These are phyloP conservation scores for Madurella fahalii DNA, from an alignment of 2,329 filamentous ascomycete genomes.

Conservation along the genomic window DNA sequence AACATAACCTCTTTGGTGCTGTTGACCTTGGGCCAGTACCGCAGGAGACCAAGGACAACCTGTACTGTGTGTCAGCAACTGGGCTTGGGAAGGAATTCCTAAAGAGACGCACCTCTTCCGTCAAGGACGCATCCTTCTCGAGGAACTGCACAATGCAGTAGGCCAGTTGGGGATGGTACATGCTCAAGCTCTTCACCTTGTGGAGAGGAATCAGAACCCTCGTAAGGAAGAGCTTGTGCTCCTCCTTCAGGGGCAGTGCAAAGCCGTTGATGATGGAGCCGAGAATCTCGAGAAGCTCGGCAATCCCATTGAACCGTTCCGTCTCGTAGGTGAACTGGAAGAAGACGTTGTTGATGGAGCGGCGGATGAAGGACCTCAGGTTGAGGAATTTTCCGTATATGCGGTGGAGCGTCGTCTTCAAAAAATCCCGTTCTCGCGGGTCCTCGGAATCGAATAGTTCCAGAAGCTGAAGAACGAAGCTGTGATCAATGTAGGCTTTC, in stretches of 20 bases:
- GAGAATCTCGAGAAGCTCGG: slow-evolving; percentile 91
- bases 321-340: slow-evolving; percentile 99
- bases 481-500: slow-evolving; percentile 97
- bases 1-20: slow-evolving; percentile 99
- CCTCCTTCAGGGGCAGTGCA: slow-evolving; percentile 91
- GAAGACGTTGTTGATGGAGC: slow-evolving; percentile 99
- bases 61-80: slow-evolving; percentile 32
- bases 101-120: slow-evolving; percentile 71
- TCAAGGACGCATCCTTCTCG: slow-evolving; percentile 94
- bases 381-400: slow-evolving; percentile 99
- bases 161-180: slow-evolving; percentile 97
- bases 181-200: slow-evolving; percentile 98
- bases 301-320: slow-evolving; percentile 96
- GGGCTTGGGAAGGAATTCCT: background rate
- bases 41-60: slow-evolving; percentile 89
- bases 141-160: slow-evolving; percentile 99
- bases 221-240: slow-evolving; percentile 97
- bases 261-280: slow-evolving; percentile 99
- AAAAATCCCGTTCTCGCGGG: slow-evolving; percentile 89
- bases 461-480: slow-evolving; percentile 93
- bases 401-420: slow-evolving; percentile 95
- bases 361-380: slow-evolving; percentile 90
- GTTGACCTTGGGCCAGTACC: slow-evolving; percentile 99
- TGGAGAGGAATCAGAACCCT: slow-evolving; percentile 88
- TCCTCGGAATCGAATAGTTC: slow-evolving; percentile 98